A percentile compares a stretch with the other conserved stretches of the same genome.
These are phyloP conservation scores for Metschnikowia similis DNA, from an alignment of 805 yeast species.

Conservation along the genomic window DNA sequence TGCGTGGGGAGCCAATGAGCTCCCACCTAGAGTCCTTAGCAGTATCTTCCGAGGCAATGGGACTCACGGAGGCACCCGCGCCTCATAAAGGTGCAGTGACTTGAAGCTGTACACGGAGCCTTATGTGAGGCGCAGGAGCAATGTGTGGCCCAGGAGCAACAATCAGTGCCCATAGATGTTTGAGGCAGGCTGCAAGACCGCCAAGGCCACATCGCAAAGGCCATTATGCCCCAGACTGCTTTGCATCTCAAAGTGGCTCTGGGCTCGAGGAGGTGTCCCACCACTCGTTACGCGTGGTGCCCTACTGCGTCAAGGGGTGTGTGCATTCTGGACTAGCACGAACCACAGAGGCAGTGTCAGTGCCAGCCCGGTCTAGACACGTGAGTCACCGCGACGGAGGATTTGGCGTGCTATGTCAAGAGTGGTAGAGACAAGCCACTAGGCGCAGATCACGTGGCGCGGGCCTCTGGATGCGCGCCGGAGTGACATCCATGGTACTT, in stretches of 20 bases:
- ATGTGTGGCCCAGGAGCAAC: constrained; percentile 46
- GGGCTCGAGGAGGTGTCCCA: constrained; percentile 49
- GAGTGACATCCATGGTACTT: not conserved
- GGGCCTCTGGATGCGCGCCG: not conserved
- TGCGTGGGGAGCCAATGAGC: constrained; percentile 9
- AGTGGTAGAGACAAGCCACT: constrained; percentile 25
- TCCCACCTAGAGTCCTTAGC: constrained; percentile 41
- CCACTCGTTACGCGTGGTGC: constrained; percentile 52
- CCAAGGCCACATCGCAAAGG: constrained; percentile 41
- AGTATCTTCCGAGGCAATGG: constrained; percentile 46
- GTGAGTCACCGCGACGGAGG: constrained; percentile 39
- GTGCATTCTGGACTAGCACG: constrained; percentile 34
- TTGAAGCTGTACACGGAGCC: constrained; percentile 43
- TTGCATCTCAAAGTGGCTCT: constrained; percentile 61
- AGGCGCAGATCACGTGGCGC: not conserved
- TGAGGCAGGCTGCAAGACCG: constrained; percentile 37
- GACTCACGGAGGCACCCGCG: constrained; percentile 52
- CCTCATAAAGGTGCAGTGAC: constrained; percentile 27
- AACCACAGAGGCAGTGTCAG: constrained; percentile 57
- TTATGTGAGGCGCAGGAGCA: constrained; percentile 51
- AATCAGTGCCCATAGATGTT: constrained; percentile 26
- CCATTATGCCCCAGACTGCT: constrained; percentile 51
- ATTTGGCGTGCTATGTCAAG: constrained; percentile 47
- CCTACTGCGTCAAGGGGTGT: constrained; percentile 49
- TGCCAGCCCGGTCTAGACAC: constrained; percentile 57